Evolutionary conservation across 2,329 filamentous ascomycete genomes (phyloP).

Genomic region (Arthrocladium fulminans): DNA sequence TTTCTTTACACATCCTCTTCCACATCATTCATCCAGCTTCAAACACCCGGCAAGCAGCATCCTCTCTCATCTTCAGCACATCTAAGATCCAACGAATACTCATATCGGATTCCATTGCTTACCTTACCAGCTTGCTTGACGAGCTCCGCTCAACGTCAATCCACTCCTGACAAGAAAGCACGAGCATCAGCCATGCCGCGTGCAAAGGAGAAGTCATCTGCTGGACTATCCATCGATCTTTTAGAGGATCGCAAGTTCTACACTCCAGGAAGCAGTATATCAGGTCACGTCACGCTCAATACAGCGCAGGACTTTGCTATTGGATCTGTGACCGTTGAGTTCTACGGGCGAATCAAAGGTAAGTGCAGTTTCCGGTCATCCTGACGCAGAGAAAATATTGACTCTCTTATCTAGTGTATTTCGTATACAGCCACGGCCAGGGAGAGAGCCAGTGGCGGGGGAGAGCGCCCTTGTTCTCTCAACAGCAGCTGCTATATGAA

Average conservation of each 20-base stretch:
- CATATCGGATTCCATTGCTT: no score
- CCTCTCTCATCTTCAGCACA: no score
- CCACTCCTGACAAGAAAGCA: not conserved
- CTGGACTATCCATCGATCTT: conserved; percentile 17
- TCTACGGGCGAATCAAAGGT: conserved; percentile 19
- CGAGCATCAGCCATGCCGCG: conserved; percentile 1
- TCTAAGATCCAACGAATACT: no score
- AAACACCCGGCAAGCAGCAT: no score
- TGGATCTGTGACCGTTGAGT: conserved; percentile 14
- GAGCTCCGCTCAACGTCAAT: no score
- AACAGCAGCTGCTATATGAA: conserved; percentile 15
- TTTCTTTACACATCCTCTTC: no score
- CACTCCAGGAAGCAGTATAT: conserved; percentile 17
- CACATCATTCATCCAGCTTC: no score
- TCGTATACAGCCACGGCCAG: conserved; percentile 17
- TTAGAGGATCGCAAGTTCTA: conserved; percentile 11
- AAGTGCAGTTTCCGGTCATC: not conserved
- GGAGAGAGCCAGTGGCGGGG: conserved; percentile 14
- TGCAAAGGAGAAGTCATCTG: conserved; percentile 11
- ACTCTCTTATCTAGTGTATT: conserved; percentile 6
- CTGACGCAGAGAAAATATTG: not conserved
- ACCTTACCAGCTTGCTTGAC: no score
- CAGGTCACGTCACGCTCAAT: conserved; percentile 14
- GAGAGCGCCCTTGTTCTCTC: conserved; percentile 16
- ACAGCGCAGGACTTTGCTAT: conserved; percentile 16